Conservation (phyloP, 2,329 filamentous ascomycete genomes). For the Hypoxylon sp. region DNA sequence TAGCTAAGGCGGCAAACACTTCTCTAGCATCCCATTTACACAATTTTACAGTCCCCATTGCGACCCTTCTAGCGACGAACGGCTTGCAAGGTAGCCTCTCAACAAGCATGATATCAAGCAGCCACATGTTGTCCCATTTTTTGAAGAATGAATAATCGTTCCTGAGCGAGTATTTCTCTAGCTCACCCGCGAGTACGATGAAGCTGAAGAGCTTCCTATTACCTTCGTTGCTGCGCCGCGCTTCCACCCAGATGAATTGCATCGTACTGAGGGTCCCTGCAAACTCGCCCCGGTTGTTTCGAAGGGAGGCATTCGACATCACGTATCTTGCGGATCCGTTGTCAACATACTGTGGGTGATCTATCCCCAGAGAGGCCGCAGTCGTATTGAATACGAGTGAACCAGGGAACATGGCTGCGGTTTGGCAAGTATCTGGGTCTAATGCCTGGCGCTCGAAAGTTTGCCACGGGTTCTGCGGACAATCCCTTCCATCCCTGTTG, state of each 20-base stretch:
- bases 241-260: slow-evolving; percentile 11
- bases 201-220: slow-evolving; percentile 14
- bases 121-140: slow-evolving; percentile 19
- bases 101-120: slow-evolving; percentile 35
- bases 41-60: slow-evolving; percentile 21
- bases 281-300: neutral
- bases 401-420: slow-evolving; percentile 18
- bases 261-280: neutral
- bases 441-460: slow-evolving; percentile 2
- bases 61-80: slow-evolving; percentile 35
- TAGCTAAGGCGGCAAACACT: no score
- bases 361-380: slow-evolving; percentile 22
- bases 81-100: slow-evolving; percentile 29
- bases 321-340: neutral
- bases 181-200: slow-evolving; percentile 10
- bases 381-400: slow-evolving; percentile 33
- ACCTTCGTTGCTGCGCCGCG: neutral
- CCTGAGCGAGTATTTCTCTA: neutral
- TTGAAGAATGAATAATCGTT: neutral
- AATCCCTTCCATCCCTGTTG: slow-evolving; percentile 24
- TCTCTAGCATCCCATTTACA: no score
- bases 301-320: neutral
- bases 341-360: neutral
- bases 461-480: slow-evolving; percentile 33
- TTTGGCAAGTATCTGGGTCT: slow-evolving; percentile 2